These are phyloP conservation scores for Inga oerstediana DNA, from an alignment of 306 rosid genomes.

Conservation along the genomic window DNA sequence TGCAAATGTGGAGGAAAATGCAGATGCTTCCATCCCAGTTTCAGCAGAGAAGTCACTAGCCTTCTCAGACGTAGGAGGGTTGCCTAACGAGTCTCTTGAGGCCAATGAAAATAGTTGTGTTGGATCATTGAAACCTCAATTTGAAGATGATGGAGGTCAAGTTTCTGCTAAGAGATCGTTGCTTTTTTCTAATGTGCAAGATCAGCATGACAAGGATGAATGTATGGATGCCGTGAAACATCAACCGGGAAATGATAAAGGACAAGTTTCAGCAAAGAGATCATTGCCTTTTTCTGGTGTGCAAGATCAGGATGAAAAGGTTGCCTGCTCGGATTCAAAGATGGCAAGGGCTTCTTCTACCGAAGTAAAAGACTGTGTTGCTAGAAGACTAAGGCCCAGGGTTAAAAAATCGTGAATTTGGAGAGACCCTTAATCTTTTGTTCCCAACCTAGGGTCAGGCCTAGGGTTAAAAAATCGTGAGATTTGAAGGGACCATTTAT, in stretches of 20 bases:
- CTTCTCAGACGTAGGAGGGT: conserved; percentile 45
- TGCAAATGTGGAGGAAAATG: conserved; percentile 38
- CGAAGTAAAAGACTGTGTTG: conserved; percentile 40
- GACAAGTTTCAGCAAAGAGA: conserved; percentile 52
- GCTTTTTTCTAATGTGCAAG: conserved; percentile 42
- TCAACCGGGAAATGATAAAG: conserved; percentile 35
- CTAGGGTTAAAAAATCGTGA: conserved; percentile 44
- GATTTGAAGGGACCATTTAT: neutral
- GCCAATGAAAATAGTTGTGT: conserved; percentile 32
- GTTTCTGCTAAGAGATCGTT: conserved; percentile 55
- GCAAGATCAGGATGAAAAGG: conserved; percentile 28
- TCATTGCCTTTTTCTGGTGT: conserved; percentile 47
- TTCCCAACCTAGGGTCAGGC: conserved; percentile 32
- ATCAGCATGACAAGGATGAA: conserved; percentile 26
- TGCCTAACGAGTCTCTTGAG: conserved; percentile 37
- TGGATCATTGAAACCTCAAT: conserved; percentile 27
- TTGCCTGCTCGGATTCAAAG: conserved; percentile 23
- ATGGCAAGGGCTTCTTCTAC: conserved; percentile 34
- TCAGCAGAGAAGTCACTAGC: conserved; percentile 69
- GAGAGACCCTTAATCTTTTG: neutral
- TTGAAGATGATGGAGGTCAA: conserved; percentile 40
- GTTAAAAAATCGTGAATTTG: conserved; percentile 32
- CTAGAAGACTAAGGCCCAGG: conserved; percentile 64
- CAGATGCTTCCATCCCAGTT: conserved; percentile 43
- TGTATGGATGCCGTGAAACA: conserved; percentile 15